phyloP scores from a whole-genome alignment of 371 early-diverging fungal genomes.

The Haplosporangium sp. region DNA sequence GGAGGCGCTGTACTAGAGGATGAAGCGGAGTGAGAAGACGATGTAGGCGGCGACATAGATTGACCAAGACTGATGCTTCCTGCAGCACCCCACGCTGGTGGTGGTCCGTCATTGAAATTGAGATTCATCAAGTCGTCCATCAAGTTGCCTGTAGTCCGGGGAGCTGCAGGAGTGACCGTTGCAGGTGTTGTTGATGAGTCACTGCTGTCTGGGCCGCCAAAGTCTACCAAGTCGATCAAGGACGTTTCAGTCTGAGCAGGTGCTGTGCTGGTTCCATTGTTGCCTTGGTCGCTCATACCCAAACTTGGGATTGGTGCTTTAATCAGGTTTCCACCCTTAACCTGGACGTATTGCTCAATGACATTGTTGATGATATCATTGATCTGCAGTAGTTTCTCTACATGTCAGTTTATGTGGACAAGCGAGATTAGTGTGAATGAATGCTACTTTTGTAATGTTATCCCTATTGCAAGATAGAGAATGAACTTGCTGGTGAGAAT shows the following conservation, averaged over 20 bases:
- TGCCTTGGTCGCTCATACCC: slow-evolving; percentile 30
- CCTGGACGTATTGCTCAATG: slow-evolving; percentile 78
- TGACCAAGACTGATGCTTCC: slow-evolving; percentile 49
- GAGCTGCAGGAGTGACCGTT: slow-evolving; percentile 15
- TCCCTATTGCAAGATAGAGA: too few relatives aligned
- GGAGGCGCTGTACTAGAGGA: slow-evolving; percentile 19
- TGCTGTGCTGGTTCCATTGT: slow-evolving; percentile 18
- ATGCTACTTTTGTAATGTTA: too few relatives aligned
- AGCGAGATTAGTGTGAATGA: background rate
- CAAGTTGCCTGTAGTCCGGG: slow-evolving; percentile 36
- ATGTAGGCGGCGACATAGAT: slow-evolving; percentile 9
- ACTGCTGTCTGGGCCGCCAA: slow-evolving; percentile 24
- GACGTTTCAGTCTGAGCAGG: slow-evolving; percentile 28
- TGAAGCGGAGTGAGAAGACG: slow-evolving; percentile 6
- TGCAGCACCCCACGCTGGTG: slow-evolving; percentile 51
- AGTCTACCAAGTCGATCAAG: slow-evolving; percentile 37
- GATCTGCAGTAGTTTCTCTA: slow-evolving; percentile 68
- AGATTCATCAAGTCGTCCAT: slow-evolving; percentile 55
- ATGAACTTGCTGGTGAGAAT: too few relatives aligned
- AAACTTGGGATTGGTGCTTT: slow-evolving; percentile 50
- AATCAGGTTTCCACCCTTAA: slow-evolving; percentile 70
- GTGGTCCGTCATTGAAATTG: slow-evolving; percentile 50
- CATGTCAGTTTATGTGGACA: background rate
- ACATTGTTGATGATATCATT: slow-evolving; percentile 87
- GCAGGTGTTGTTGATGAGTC: slow-evolving; percentile 7